phyloP scores from a whole-genome alignment of 2,329 filamentous ascomycete species.

The Lasiodiplodia citricola region DNA sequence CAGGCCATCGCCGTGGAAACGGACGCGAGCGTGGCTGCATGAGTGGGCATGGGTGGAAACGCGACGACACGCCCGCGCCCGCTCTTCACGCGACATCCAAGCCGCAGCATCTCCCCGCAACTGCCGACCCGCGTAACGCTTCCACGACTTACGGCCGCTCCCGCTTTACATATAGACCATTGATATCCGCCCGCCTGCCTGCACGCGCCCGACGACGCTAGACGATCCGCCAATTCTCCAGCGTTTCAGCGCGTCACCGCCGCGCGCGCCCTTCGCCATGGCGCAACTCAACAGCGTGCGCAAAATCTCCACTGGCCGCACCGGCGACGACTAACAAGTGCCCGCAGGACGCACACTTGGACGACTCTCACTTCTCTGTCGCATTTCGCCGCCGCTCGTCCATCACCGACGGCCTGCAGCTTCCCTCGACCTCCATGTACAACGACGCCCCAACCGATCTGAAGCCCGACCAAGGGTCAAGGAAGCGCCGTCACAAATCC shows the following conservation, averaged over 20 bases:
- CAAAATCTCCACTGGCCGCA: conserved; percentile 1
- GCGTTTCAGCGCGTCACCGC: conserved; percentile 14
- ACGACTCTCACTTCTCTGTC: background rate
- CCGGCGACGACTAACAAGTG: background rate
- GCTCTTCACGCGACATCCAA: conserved; percentile 2
- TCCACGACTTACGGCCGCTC: conserved; percentile 16
- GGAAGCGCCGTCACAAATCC: conserved; percentile 25
- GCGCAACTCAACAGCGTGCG: conserved; percentile 21
- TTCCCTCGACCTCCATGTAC: conserved; percentile 14
- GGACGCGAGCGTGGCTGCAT: background rate
- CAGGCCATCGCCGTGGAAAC: conserved; percentile 21
- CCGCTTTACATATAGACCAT: conserved; percentile 1
- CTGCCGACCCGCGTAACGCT: conserved; percentile 1
- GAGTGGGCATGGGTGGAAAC: background rate
- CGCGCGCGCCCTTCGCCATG: conserved; percentile 8
- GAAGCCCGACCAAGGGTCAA: background rate
- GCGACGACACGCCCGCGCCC: conserved; percentile 18
- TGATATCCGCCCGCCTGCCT: conserved; percentile 11
- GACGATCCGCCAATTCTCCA: conserved; percentile 1
- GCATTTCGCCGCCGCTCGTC: conserved; percentile 1
- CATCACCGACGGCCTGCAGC: conserved; percentile 25
- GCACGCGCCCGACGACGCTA: background rate
- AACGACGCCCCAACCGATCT: conserved; percentile 8
- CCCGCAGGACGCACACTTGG: background rate
- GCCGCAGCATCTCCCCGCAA: conserved; percentile 6